Evolutionary conservation across 2,329 filamentous ascomycete species (phyloP).

Genomic region (Trichothecium roseum): DNA sequence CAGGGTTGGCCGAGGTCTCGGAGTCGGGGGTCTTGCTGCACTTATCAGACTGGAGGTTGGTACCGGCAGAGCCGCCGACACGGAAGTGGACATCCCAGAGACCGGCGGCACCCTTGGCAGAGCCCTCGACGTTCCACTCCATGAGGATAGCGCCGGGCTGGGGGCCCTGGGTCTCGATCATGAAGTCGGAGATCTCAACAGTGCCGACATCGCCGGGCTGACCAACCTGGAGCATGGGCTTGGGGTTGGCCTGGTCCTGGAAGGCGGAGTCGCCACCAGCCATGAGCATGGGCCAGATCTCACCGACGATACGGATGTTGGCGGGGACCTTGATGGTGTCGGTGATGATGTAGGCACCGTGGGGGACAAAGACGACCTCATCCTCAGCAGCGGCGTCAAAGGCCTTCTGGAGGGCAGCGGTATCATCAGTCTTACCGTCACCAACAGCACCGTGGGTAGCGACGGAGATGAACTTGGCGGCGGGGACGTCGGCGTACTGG

Average conservation of each 20-base stretch:
- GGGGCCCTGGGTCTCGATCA: conserved; percentile 75
- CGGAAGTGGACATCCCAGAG: conserved; percentile 97
- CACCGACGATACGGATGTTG: conserved; percentile 78
- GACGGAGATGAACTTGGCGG: conserved; percentile 69
- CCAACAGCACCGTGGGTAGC: conserved; percentile 76
- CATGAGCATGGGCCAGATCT: conserved; percentile 86
- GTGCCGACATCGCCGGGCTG: conserved; percentile 63
- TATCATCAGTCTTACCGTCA: conserved; percentile 82
- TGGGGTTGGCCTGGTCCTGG: conserved; percentile 62
- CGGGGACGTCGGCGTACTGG: conserved; percentile 63
- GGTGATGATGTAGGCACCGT: conserved; percentile 61
- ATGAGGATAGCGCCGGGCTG: conserved; percentile 83
- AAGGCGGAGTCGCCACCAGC: conserved; percentile 64
- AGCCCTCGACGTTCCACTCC: conserved; percentile 17
- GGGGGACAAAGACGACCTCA: conserved; percentile 64
- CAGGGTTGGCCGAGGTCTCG: conserved; percentile 48
- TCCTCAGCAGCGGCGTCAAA: conserved; percentile 56
- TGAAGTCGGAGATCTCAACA: conserved; percentile 80
- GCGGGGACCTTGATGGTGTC: conserved; percentile 64
- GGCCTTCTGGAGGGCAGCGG: conserved; percentile 67
- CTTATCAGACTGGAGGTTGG: conserved; percentile 66
- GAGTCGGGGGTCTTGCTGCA: conserved; percentile 67
- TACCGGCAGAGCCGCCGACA: conserved; percentile 78
- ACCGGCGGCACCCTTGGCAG: conserved; percentile 54
- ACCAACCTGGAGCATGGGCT: conserved; percentile 79